Evolutionary conservation across 352 stramenopile species (phyloP), one percentile per base, ranked within the genome.

Genomic region (Pythium aquatile): DNA sequence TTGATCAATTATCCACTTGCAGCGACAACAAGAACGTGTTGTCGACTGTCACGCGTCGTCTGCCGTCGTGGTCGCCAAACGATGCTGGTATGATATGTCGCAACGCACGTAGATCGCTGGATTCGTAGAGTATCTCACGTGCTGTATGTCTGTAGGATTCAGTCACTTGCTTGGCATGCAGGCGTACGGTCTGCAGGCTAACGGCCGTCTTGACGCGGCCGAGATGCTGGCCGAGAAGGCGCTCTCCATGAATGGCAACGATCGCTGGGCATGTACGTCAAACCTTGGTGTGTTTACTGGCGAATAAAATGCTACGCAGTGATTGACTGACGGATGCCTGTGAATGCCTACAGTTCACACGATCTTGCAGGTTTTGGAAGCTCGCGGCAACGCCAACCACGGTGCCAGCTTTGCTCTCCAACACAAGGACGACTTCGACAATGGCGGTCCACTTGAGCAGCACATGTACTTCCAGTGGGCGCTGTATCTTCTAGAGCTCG

Each of bases 381-480:
- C 74, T 9, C 79, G 83, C 48, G 85, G 85, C 24, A 96, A 96
- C 44, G 82, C 86, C 14, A 92, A 94, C 63, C 83, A 96, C 58
- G 87, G 85, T 55, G 85, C 87, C 13, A 96, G 87, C 49, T 90
- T 91, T 47, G 81, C 83, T n/a, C 78, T 91, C n/a, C 81, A 90
- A 33, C 84, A 88, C 63, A 81, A 84, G 75, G 85, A 87, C 47
- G 69, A 75, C 20, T 94, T 93, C 33, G 82, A 93, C 56, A 93
- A 90, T 29, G 86, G 77, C 46, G 82, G 78, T 8, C 81, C 83
- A 40, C 67, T 96, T 1, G 82, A 92, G 63, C 72, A 65, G 26
- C 85, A 92, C 44, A 28, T 94, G 53, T 91, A 92, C 64, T 90
- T 93, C 66, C 87, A 94, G 58, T 94, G 84, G 82, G 84, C 81